These are phyloP conservation scores for Oldenlandia corymbosa DNA, from an alignment of 257 asterid genomes.

Conservation along the genomic window DNA sequence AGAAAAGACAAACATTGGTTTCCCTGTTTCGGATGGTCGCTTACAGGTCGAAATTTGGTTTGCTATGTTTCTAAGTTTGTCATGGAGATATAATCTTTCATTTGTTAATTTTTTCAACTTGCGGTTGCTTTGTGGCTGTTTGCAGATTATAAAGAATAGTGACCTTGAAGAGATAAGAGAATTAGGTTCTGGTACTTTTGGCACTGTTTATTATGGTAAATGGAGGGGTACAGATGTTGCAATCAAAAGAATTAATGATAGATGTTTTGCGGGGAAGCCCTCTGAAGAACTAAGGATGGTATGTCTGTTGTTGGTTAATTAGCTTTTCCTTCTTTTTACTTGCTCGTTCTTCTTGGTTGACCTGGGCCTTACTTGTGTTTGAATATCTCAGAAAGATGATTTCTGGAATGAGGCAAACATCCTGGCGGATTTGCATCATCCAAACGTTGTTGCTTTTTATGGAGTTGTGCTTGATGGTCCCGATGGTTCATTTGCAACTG, in stretches of 20 bases:
- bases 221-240: constrained; percentile 99
- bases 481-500: constrained; percentile 93
- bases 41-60: constrained; percentile 57
- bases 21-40: constrained; percentile 62
- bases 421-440: constrained; percentile 98
- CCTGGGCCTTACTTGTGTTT: constrained; percentile 13
- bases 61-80: constrained; percentile 3
- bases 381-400: constrained; percentile 67
- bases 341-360: constrained; percentile 9
- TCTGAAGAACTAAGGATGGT: constrained; percentile 99
- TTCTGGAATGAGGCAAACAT: constrained; percentile 99
- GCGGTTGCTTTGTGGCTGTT: neutral
- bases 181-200: constrained; percentile 98
- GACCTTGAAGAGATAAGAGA: constrained; percentile 95
- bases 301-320: constrained; percentile 13
- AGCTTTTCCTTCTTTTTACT: neutral
- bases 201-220: constrained; percentile 99
- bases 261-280: constrained; percentile 95
- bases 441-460: constrained; percentile 95
- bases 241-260: constrained; percentile 82
- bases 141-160: constrained; percentile 71
- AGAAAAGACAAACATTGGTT: constrained; percentile 58
- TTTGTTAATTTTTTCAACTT: neutral
- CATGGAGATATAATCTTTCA: neutral
- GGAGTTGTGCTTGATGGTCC: constrained; percentile 98